A percentile compares a stretch with the other conserved stretches of the same genome.
phyloP scores from a whole-genome alignment of 495 filamentous ascomycete genomes.

The Hypoxylon rickii region DNA sequence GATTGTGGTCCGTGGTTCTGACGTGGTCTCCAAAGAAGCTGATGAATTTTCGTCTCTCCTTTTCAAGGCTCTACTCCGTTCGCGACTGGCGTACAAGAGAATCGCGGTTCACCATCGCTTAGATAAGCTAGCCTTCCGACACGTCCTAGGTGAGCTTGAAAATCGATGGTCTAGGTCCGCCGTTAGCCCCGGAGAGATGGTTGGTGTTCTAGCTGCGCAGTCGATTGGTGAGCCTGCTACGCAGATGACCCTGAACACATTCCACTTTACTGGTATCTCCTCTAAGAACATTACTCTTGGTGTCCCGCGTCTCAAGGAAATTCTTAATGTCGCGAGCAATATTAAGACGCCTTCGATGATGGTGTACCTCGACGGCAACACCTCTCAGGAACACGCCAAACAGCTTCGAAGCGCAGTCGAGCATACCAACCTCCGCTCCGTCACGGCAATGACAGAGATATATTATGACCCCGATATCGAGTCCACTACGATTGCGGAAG shows the following conservation, averaged over 20 bases:
- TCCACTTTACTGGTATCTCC: constrained; percentile 99
- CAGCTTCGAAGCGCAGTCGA: constrained; percentile 83
- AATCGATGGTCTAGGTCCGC: constrained; percentile 77
- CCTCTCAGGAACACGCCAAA: constrained; percentile 81
- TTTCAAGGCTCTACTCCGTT: constrained; percentile 89
- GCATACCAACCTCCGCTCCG: constrained; percentile 90
- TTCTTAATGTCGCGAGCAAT: constrained; percentile 94
- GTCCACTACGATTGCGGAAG: constrained; percentile 80
- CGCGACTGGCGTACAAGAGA: constrained; percentile 87
- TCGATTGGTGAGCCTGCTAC: constrained; percentile 98
- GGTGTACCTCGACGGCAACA: constrained; percentile 73
- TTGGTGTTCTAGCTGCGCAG: constrained; percentile 95
- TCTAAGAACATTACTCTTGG: constrained; percentile 99
- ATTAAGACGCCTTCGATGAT: constrained; percentile 99
- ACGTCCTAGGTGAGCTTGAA: constrained; percentile 90
- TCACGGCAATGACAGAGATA: constrained; percentile 89
- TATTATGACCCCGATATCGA: constrained; percentile 96
- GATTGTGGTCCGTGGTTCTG: constrained; percentile 81
- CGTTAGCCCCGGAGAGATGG: constrained; percentile 95
- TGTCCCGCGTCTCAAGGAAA: constrained; percentile 99
- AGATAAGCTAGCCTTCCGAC: constrained; percentile 90
- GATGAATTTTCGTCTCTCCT: constrained; percentile 84
- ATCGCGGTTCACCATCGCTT: constrained; percentile 81
- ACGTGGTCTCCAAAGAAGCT: constrained; percentile 80
- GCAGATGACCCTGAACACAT: constrained; percentile 99